Base-by-base conservation (phyloP, 305 asterid species). In the Caryopteris hybrid region DNA sequence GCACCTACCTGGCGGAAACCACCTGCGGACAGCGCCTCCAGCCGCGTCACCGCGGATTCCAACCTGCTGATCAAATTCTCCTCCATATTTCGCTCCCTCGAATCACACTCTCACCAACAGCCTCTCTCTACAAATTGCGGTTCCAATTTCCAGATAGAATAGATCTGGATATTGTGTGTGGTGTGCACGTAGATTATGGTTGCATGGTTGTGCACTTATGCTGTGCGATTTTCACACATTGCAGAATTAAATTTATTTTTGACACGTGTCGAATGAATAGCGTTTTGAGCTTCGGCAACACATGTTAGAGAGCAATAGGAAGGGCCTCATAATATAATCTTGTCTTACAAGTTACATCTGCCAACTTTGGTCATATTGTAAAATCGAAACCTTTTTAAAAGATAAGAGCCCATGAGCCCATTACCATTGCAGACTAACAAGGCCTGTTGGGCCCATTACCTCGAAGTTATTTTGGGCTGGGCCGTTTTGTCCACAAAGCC, bases 11-110 rank as follows among this genome's bases (percentile, higher is more conserved):
- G 76, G 20, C 76, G 51, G 66, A 46, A 63, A 63, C 80, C 79
- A 13, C 79, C 85, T 64, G 70, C 29, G 10, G 91, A 83, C 61
- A 92, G 78, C 73, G 81, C 77, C 77, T 89, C 98, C 72, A 92
- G 76, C 76, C 96, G 86, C 83, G 86, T 69, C 63, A 92, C 96
- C 61, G 97, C 97, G 52, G 95, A 79, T 68, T 89, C 98, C 66
- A 90, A 82, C 69, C 98, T 77, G 84, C 78, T 78, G 67, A 92
- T 76, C 85, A 92, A 66, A 56, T 73, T 80, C 75, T 86, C 95
- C 3, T 88, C 95, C 98, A 83, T 83, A 25, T 1, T 43, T 33
- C 23, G 16, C 21, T 43, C 39, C 55, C 48, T 48, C 59, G 45
- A 45, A 8, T 47, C 63, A n/a, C 54, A n/a, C 61, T 13, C 36